phyloP scores from a whole-genome alignment of 108 stramenopile species.

The Cyclotella sp. region DNA sequence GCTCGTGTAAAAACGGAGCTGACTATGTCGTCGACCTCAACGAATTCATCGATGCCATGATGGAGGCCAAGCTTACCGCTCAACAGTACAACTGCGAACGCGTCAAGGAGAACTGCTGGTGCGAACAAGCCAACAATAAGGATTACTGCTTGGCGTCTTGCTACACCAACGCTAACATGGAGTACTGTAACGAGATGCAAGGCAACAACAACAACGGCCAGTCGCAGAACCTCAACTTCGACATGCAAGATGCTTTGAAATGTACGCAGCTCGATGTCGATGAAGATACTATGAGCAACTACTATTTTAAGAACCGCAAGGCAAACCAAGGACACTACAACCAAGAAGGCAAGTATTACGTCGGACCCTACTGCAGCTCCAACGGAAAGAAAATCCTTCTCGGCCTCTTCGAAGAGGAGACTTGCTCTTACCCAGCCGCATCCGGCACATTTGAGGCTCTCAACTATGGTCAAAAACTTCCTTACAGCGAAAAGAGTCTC shows the following conservation, averaged over 20 bases:
- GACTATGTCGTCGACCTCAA: slow-evolving; percentile 71
- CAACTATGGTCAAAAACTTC: slow-evolving; percentile 58
- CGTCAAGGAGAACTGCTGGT: slow-evolving; percentile 70
- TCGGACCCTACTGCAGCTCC: slow-evolving; percentile 62
- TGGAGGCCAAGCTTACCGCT: slow-evolving; percentile 31
- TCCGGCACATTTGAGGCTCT: slow-evolving; percentile 62
- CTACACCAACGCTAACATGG: slow-evolving; percentile 59
- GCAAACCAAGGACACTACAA: slow-evolving; percentile 55
- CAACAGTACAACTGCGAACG: slow-evolving; percentile 68
- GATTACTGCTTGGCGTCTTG: slow-evolving; percentile 62
- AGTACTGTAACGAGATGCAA: slow-evolving; percentile 30
- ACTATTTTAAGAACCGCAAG: slow-evolving; percentile 61
- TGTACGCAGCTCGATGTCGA: slow-evolving; percentile 21
- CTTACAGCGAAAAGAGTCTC: slow-evolving; percentile 31
- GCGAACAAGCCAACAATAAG: slow-evolving; percentile 63
- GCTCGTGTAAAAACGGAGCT: slow-evolving; percentile 46
- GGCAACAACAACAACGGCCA: slow-evolving; percentile 28
- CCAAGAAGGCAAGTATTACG: slow-evolving; percentile 51
- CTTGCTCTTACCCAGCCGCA: slow-evolving; percentile 60
- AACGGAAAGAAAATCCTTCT: slow-evolving; percentile 74
- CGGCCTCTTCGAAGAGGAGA: slow-evolving; percentile 73
- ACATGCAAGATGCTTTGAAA: slow-evolving; percentile 19
- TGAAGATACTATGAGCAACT: slow-evolving; percentile 53
- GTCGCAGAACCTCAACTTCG: slow-evolving; percentile 8
- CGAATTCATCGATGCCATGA: slow-evolving; percentile 69